Evolutionary conservation across 768 basidiomycete species (phyloP).

Genomic region (Xerocomus potaroensis): DNA sequence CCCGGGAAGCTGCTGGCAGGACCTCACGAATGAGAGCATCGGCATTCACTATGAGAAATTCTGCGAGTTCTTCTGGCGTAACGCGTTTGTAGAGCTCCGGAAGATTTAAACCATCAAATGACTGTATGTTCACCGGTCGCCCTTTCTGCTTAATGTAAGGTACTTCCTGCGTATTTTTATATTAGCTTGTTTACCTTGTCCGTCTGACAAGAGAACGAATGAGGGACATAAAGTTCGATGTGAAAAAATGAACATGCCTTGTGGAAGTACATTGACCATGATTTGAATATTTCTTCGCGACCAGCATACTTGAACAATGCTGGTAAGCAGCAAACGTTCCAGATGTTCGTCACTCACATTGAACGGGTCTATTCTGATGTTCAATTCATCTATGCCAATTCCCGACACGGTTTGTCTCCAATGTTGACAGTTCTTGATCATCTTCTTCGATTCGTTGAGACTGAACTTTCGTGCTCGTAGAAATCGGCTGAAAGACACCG

Average conservation of each 20-base stretch:
- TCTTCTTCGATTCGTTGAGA: conserved; percentile 53
- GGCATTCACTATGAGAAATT: conserved; percentile 58
- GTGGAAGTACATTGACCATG: conserved; percentile 78
- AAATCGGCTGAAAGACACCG: conserved; percentile 50
- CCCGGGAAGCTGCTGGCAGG: conserved; percentile 58
- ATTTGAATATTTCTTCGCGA: conserved; percentile 63
- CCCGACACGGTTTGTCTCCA: conserved; percentile 66
- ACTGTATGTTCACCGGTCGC: conserved; percentile 66
- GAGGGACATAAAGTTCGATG: neutral
- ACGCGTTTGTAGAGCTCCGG: conserved; percentile 52
- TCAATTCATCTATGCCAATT: conserved; percentile 62
- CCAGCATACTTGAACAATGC: conserved; percentile 54
- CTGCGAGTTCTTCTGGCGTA: conserved; percentile 59
- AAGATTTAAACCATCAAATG: conserved; percentile 57
- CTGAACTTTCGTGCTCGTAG: conserved; percentile 69
- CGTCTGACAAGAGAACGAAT: conserved; percentile 36
- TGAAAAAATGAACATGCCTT: conserved; percentile 42
- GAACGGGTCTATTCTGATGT: conserved; percentile 59
- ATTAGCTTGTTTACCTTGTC: conserved; percentile 56
- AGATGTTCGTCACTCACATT: conserved; percentile 46
- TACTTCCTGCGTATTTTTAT: neutral
- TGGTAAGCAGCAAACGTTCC: neutral
- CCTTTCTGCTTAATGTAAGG: conserved; percentile 45
- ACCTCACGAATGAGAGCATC: conserved; percentile 65
- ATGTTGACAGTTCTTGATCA: conserved; percentile 62